Base-by-base conservation (phyloP, 345 rosid genomes). In the Eucalyptus microcorys region DNA sequence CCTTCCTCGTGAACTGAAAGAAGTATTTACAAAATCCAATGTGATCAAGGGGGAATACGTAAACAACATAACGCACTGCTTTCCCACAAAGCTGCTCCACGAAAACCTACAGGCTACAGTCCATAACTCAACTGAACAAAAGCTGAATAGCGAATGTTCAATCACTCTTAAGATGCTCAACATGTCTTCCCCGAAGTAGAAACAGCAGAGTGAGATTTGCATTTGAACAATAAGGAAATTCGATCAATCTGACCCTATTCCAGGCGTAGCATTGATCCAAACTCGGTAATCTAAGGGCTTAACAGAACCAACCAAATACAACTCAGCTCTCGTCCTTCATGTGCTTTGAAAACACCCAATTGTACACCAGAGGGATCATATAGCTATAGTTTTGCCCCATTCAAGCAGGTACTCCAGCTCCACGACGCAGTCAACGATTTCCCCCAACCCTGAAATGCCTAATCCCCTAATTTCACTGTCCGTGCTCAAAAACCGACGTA, bases 261-360 rank as follows among this genome's bases (percentile, higher is more conserved):
- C 3, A 66, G 8, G 1, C 3, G 52, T 49, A 5, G 52, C 52
- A 49, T 49, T 2, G 52, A 49, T 49, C 52, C 52, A 49, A 49
- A 2, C 40, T n/a, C 6, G 37, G 76, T n/a, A n/a, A 66, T 14
- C 40, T 15, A 66, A n/a, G 5, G 19, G 76, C 21, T 66, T 66
- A 66, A 68, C 80, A 17, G 9, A 68, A 68, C 80, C 43, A 34
- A 68, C 43, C 7, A 17, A 17, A 34, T 6, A 68, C 6, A 68
- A 68, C 80, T 7, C 2, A 34, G 3, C 14, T 2, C 80, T 8
- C 1, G 2, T 16, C 24, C 2, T 19, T 68, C 1, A 5, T 68
- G 34, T 34, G 43, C 80, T 68, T 10, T 3, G 14, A 34, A 34
- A 68, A 68, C 80, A 68, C 37, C 42, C 80, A 17, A 17, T 34